Evolutionary conservation across 306 rosid species (phyloP), one percentile per base, ranked within the genome.

Genomic region (Cercis canadensis): DNA sequence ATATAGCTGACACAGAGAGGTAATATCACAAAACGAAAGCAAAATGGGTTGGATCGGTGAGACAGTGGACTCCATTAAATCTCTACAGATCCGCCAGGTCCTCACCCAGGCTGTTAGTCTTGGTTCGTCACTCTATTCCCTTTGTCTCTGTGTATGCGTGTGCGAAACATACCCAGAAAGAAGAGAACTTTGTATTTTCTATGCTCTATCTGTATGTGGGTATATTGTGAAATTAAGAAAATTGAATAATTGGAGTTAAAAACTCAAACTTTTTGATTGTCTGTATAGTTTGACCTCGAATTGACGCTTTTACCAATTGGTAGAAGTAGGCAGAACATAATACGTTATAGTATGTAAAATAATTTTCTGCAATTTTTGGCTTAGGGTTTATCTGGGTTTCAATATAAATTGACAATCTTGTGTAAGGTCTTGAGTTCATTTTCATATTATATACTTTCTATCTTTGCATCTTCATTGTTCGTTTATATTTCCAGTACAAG

Each of bases 31-130:
- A 53, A 50, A 4, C 34, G 41, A 49, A 55, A 19, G 7, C 17
- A 39, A 32, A 69, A 90, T 90, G 97, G 95, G 95, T 64, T 88
- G 82, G 86, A 83, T 88, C 77, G 86, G 86, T n/a, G 97, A 90
- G 59, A 72, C 72, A 15, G 50, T 90, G 45, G 95, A 88, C 19
- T 90, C 97, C 73, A 33, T 90, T 78, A 90, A 84, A 77, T 90
- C 95, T 78, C 65, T 90, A 69, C 97, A 88, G 97, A 84, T 90
- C 85, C 95, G 97, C 18, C 97, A 90, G 81, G 83, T 86, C 52
- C 86, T 90, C 62, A 76, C 86, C 16, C 97, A 90, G 77, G 92
- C 62, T 50, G 82, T 90, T 83, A 90, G 95, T 79, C 95, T 90
- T 19, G 97, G 97, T 90, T 64, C 47, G 95, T 74, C 75, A 57